Percentiles rank a stretch among this genome's conserved stretches.
Evolutionary conservation across 202 grass and related monocot genomes (phyloP).

Genomic region (Elaeis oleifera): DNA sequence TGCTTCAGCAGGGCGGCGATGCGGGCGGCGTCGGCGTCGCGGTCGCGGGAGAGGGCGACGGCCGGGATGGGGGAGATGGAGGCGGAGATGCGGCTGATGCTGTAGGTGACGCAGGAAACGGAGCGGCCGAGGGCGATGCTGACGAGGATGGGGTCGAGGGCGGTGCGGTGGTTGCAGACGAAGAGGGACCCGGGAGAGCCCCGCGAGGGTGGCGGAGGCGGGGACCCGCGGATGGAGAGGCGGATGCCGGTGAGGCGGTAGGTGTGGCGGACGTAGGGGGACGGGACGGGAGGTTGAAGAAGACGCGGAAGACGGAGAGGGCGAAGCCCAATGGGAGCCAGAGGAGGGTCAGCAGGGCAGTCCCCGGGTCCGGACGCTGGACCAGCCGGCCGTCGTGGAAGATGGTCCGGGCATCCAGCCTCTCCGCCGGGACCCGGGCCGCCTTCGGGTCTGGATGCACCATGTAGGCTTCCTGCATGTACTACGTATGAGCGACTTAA

Average conservation of each 20-base stretch:
- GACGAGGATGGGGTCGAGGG: conserved; percentile 73
- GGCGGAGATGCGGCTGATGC: conserved; percentile 47
- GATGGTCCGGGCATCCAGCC: conserved; percentile 38
- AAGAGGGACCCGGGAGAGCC: conserved; percentile 45
- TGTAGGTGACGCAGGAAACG: conserved; percentile 62
- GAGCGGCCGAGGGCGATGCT: conserved; percentile 55
- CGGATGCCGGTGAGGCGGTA: conserved; percentile 71
- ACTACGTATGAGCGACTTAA: too few species aligned
- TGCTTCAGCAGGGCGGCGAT: conserved; percentile 43
- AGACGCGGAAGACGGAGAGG: conserved; percentile 60
- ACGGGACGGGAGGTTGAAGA: conserved; percentile 50
- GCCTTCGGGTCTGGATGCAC: conserved; percentile 43
- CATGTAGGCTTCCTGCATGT: conserved; percentile 73
- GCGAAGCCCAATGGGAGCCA: conserved; percentile 61
- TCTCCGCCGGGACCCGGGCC: conserved; percentile 18
- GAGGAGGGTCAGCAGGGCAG: conserved; percentile 38
- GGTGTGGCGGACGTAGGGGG: conserved; percentile 42
- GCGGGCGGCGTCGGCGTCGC: conserved; percentile 30
- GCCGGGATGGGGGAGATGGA: conserved; percentile 47
- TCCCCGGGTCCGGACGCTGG: conserved; percentile 42
- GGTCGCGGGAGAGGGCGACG: conserved; percentile 36
- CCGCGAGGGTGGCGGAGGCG: conserved; percentile 26
- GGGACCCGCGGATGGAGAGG: conserved; percentile 40
- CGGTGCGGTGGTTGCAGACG: conserved; percentile 85
- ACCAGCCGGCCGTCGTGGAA: conserved; percentile 95